These are phyloP conservation scores for Mycena venus DNA, from an alignment of 768 basidiomycete species.

Conservation along the genomic window DNA sequence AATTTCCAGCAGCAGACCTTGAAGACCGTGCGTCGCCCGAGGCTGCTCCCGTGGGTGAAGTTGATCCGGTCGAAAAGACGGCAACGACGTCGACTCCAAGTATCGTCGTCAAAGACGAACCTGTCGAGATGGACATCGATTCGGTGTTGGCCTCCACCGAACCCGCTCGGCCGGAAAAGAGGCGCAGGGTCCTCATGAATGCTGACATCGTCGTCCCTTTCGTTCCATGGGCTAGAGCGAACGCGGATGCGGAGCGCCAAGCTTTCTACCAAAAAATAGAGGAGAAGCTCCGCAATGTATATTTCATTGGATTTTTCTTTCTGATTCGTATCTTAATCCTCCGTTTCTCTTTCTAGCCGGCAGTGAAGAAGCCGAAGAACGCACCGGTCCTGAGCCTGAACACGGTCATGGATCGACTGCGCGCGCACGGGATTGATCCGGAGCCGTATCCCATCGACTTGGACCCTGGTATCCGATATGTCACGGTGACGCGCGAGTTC, in stretches of 20 bases:
- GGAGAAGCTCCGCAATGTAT: slow-evolving; percentile 12
- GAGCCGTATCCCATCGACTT: slow-evolving; percentile 42
- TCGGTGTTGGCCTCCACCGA: background rate
- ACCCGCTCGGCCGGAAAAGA: background rate
- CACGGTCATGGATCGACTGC: background rate
- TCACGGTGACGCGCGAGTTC: slow-evolving; percentile 44
- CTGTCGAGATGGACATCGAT: slow-evolving; percentile 9
- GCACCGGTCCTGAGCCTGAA: background rate
- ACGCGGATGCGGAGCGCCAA: background rate
- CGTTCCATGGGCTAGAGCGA: background rate
- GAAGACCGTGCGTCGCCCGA: background rate
- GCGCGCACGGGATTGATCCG: slow-evolving; percentile 38
- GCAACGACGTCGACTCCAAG: background rate
- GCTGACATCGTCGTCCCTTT: slow-evolving; percentile 1
- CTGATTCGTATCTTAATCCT: background rate
- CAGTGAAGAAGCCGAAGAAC: slow-evolving; percentile 35
- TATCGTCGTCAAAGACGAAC: slow-evolving; percentile 10
- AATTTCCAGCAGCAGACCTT: background rate
- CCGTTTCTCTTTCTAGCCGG: slow-evolving; percentile 17
- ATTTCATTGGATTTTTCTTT: background rate
- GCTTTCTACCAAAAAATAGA: background rate
- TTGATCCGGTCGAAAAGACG: too few relatives aligned
- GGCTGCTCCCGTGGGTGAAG: background rate
- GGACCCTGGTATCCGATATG: slow-evolving; percentile 39
- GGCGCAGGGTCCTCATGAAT: slow-evolving; percentile 8